phyloP scores from a whole-genome alignment of 2,329 filamentous ascomycete species.

The Epichloe coenophiala region DNA sequence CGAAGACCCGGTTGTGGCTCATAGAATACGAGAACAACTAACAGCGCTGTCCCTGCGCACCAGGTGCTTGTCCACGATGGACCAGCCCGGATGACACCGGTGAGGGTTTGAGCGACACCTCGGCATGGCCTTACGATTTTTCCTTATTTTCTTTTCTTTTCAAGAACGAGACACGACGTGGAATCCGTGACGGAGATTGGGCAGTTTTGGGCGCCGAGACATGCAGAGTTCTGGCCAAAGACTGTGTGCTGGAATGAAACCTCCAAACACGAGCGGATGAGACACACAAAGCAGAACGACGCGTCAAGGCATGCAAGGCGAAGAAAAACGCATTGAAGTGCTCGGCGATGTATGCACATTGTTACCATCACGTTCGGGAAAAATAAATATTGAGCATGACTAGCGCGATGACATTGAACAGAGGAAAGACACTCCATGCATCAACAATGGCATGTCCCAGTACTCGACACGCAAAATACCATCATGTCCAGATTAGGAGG shows the following conservation, averaged over 20 bases:
- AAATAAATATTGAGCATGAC: background rate
- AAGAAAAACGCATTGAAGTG: background rate
- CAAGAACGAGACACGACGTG: background rate
- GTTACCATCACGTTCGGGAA: background rate
- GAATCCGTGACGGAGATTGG: background rate
- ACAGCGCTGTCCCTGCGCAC: too few species aligned
- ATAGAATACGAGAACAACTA: background rate
- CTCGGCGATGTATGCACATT: background rate
- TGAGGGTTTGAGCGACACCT: background rate
- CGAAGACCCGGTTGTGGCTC: background rate
- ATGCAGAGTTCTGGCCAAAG: background rate
- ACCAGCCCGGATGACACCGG: background rate
- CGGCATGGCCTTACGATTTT: background rate
- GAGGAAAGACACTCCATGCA: background rate
- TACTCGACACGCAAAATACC: background rate
- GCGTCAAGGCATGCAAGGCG: background rate
- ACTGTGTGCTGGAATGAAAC: slow-evolving; percentile 1
- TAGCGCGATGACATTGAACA: background rate
- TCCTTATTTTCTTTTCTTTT: too few species aligned
- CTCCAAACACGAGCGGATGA: background rate
- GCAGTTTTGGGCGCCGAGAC: background rate
- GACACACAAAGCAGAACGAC: background rate
- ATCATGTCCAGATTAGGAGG: background rate
- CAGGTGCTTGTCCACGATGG: too few species aligned
- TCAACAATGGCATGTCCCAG: background rate